phyloP scores from a whole-genome alignment of 1,284 basidiomycete species.

The Cutaneotrichosporon cavernicola region DNA sequence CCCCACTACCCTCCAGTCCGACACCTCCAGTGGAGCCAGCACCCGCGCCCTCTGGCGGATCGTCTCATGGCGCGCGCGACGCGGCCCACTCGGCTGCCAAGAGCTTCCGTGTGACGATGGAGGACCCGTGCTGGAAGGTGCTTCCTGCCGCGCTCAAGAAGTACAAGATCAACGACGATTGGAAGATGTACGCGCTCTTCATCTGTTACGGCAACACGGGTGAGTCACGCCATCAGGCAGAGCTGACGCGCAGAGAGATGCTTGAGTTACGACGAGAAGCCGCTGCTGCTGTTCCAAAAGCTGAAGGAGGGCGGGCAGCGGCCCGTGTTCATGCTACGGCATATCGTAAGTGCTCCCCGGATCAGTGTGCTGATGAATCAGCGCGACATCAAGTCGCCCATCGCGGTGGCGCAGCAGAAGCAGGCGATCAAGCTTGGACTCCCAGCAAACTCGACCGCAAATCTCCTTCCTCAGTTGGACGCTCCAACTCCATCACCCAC shows the following conservation, averaged over 20 bases:
- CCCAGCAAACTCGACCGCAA: conserved; percentile 32
- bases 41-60: neutral
- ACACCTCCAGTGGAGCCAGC: conserved; percentile 22
- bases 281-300: conserved; percentile 91
- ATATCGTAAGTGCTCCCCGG: conserved; percentile 80
- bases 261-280: conserved; percentile 96
- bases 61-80: conserved; percentile 30
- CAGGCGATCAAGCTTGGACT: conserved; percentile 61
- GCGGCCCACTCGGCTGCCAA: conserved; percentile 52
- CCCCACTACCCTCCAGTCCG: conserved; percentile 22
- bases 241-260: conserved; percentile 71
- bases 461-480: conserved; percentile 40
- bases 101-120: conserved; percentile 65
- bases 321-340: conserved; percentile 97
- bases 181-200: conserved; percentile 98
- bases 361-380: conserved; percentile 99
- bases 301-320: conserved; percentile 96
- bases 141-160: conserved; percentile 96
- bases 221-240: conserved; percentile 47
- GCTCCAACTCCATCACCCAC: conserved; percentile 40
- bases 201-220: conserved; percentile 93
- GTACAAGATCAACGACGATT: conserved; percentile 98
- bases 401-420: conserved; percentile 90
- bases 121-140: conserved; percentile 98
- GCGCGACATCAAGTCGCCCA: conserved; percentile 89